Conservation (phyloP, 1,284 basidiomycete species). For the Heterobasidion occidentale region DNA sequence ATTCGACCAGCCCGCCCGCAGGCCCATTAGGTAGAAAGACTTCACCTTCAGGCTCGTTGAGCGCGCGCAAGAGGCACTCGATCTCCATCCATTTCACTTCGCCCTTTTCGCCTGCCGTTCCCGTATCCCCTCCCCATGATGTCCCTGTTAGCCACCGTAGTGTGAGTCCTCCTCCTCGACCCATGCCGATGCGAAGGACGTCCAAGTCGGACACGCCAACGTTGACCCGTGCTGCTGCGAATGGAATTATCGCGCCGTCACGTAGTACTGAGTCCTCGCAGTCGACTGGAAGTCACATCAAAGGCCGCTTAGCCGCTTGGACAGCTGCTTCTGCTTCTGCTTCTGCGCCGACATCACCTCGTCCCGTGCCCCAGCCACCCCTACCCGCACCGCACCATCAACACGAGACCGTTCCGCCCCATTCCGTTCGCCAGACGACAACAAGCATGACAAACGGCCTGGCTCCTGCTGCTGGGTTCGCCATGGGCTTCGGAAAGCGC, state of each 20-base stretch:
- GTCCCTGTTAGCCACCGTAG: slow-evolving; percentile 1
- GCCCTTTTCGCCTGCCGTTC: slow-evolving; percentile 8
- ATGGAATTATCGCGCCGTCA: slow-evolving; percentile 32
- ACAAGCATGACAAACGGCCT: slow-evolving; percentile 61
- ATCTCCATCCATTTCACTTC: slow-evolving; percentile 48
- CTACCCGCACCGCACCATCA: slow-evolving; percentile 15
- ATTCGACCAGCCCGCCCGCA: slow-evolving; percentile 4
- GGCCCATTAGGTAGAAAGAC: slow-evolving; percentile 15
- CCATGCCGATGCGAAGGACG: neutral
- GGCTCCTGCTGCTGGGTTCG: slow-evolving; percentile 63
- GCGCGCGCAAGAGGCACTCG: slow-evolving; percentile 12
- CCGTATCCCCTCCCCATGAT: neutral
- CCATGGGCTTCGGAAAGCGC: slow-evolving; percentile 43
- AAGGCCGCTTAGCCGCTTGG: slow-evolving; percentile 44
- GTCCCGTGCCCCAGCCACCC: slow-evolving; percentile 17
- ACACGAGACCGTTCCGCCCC: slow-evolving; percentile 15
- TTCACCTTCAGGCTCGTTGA: slow-evolving; percentile 15
- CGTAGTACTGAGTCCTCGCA: slow-evolving; percentile 23
- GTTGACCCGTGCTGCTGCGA: slow-evolving; percentile 31
- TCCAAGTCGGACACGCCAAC: slow-evolving; percentile 25
- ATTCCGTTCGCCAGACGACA: slow-evolving; percentile 50
- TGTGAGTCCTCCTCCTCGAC: neutral
- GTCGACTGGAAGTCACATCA: slow-evolving; percentile 34
- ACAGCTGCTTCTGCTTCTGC: slow-evolving; percentile 19
- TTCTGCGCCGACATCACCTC: slow-evolving; percentile 13